Evolutionary conservation across 106 monocot species (phyloP).

Genomic region (Acorus gramineus): DNA sequence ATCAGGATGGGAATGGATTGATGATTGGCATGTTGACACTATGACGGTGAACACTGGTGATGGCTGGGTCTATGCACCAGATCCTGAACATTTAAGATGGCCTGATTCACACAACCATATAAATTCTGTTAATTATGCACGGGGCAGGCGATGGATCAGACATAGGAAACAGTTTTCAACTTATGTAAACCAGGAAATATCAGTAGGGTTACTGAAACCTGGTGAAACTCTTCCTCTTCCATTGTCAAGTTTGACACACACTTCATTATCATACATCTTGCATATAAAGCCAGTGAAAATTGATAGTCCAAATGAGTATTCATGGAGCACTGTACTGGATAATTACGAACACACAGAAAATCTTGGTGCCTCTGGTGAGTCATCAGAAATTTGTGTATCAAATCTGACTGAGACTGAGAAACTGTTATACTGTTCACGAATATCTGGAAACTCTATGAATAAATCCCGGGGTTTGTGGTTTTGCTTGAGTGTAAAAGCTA

Average conservation of each 20-base stretch:
- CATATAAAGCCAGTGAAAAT: slow-evolving; percentile 48
- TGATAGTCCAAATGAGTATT: slow-evolving; percentile 41
- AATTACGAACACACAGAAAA: slow-evolving; percentile 23
- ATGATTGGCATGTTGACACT: slow-evolving; percentile 83
- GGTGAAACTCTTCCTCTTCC: slow-evolving; percentile 75
- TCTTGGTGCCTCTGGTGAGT: slow-evolving; percentile 20
- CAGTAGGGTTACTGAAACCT: slow-evolving; percentile 54
- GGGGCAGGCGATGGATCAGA: slow-evolving; percentile 88
- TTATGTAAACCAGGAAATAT: slow-evolving; percentile 24
- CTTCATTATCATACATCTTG: slow-evolving; percentile 44
- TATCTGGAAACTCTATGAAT: slow-evolving; percentile 28
- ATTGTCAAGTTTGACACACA: slow-evolving; percentile 49
- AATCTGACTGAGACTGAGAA: slow-evolving; percentile 51
- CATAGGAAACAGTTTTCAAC: slow-evolving; percentile 32
- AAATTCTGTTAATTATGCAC: slow-evolving; percentile 31
- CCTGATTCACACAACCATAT: slow-evolving; percentile 39
- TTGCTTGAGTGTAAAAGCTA: slow-evolving; percentile 58
- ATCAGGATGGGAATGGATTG: slow-evolving; percentile 77
- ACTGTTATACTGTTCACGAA: slow-evolving; percentile 49
- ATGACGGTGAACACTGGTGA: slow-evolving; percentile 29
- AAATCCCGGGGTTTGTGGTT: slow-evolving; percentile 56
- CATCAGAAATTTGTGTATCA: slow-evolving; percentile 64
- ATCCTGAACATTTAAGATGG: slow-evolving; percentile 58
- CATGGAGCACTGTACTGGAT: slow-evolving; percentile 58
- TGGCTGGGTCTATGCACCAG: slow-evolving; percentile 86